Conservation (phyloP, 495 filamentous ascomycete genomes). For the Aspergillus homomorphus region DNA sequence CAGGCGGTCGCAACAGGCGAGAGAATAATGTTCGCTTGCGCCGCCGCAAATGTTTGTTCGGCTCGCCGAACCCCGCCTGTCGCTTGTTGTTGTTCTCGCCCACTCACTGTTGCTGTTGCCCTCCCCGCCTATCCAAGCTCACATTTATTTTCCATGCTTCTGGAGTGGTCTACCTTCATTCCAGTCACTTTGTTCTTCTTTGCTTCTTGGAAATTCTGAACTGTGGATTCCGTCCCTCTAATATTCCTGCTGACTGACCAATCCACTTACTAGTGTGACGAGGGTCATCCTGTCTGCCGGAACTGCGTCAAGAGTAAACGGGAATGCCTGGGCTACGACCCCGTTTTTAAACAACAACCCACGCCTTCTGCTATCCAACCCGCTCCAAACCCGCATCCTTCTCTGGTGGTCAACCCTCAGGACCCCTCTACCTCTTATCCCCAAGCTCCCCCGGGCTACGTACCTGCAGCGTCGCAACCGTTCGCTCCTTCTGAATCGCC, state of each 20-base stretch:
- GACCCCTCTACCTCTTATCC: conserved; percentile 40
- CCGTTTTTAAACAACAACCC: conserved; percentile 89
- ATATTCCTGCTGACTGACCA: conserved; percentile 1
- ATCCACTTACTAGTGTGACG: conserved; percentile 78
- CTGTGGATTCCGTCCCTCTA: conserved; percentile 9
- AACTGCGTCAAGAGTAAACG: conserved; percentile 99
- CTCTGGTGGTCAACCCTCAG: conserved; percentile 46
- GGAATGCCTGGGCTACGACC: conserved; percentile 96
- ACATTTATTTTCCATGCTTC: conserved; percentile 25
- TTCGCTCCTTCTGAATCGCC: conserved; percentile 56
- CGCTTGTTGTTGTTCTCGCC: conserved; percentile 21
- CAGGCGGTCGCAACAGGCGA: conserved; percentile 5
- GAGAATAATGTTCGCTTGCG: conserved; percentile 41
- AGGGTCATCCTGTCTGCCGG: conserved; percentile 88
- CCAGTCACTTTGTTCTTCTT: conserved; percentile 13
- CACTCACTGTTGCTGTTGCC: conserved; percentile 10
- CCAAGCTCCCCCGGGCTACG: conserved; percentile 54
- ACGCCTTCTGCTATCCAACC: conserved; percentile 75
- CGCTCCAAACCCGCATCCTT: conserved; percentile 55
- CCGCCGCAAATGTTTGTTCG: conserved; percentile 21
- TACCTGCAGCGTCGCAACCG: conserved; percentile 56
- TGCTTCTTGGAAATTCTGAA: not conserved
- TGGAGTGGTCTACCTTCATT: conserved; percentile 18
- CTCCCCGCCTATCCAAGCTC: not conserved
- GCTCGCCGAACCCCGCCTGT: conserved; percentile 32